A percentile compares a stretch with the other conserved stretches of the same genome.
These are phyloP conservation scores for Trichosanthes cucumerina DNA, from an alignment of 306 rosid genomes.

Conservation along the genomic window DNA sequence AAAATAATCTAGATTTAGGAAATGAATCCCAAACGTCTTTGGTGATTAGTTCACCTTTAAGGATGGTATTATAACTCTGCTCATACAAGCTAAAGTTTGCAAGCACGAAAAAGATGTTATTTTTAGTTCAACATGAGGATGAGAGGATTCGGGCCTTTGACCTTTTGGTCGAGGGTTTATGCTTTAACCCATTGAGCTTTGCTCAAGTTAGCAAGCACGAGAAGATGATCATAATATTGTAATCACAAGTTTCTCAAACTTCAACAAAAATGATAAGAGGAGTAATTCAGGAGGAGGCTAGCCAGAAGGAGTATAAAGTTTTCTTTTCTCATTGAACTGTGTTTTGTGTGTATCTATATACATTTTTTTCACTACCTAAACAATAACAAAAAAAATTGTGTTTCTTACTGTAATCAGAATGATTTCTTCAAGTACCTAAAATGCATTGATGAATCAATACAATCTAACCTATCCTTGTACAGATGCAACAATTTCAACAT, in stretches of 20 bases:
- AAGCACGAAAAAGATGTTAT: background rate
- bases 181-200: background rate
- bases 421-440: constrained; percentile 59
- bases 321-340: background rate
- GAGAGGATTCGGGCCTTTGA: no score
- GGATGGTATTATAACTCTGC: background rate
- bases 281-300: background rate
- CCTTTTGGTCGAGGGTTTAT: no score
- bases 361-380: background rate
- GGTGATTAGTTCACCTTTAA: background rate
- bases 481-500: constrained; percentile 62
- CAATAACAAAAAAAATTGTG: background rate
- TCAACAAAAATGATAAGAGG: background rate
- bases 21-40: background rate
- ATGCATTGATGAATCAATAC: constrained; percentile 59
- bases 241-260: background rate
- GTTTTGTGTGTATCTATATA: background rate
- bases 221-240: background rate
- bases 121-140: background rate
- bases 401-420: constrained; percentile 23
- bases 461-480: constrained; percentile 37
- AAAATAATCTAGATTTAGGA: background rate
- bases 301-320: background rate
- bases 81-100: background rate
- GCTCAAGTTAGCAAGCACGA: background rate